Base-by-base conservation (phyloP, 768 basidiomycete species). In the Polyporus arcularius region DNA sequence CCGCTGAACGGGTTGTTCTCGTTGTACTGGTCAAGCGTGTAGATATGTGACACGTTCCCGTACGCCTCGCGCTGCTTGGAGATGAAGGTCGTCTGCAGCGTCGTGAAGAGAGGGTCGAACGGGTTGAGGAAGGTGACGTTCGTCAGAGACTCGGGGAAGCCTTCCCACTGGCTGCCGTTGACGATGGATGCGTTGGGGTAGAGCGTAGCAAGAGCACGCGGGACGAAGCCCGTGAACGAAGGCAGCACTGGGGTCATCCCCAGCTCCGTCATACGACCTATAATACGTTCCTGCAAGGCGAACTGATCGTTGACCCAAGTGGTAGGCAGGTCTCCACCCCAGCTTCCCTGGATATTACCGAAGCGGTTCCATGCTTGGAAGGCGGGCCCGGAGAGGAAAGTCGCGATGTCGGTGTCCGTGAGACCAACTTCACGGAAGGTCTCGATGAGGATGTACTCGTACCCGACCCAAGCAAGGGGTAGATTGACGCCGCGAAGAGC, bases 21-120 rank as follows among this genome's bases (percentile, higher is more conserved):
- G 68, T 78, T 78, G 68, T 78, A 78, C 53, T 77, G 78, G 64
- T 79, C 78, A 39, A 79, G 73, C n/a, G 78, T 77, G 58, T 79
- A 79, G 53, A 78, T 69, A 51, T 79, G 77, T 16, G 77, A 72
- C 31, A 76, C 61, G 47, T 72, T 70, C 53, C 78, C 78, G 52
- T 76, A 79, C 0, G 73, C 73, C 10, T 69, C 71, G 14, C 62
- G 56, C 63, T 78, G 77, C 61, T 78, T 78, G 4, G 68, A 46
- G 53, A 79, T 76, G 66, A 79, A 78, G 8, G 72, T 71, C 45
- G 68, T 69, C 57, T 79, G 78, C 38, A 79, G 61, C 26, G 68
- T 71, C 3, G 63, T 16, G 53, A 76, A 79, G 38, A 79, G 71
- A 14, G 73, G 70, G 51, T 78, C 76, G 53, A 73, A 76, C 2